Percentiles rank a stretch among this genome's conserved stretches.
Conservation (phyloP, 2,329 filamentous ascomycete genomes). For the Aspergillus spinulosporus region DNA sequence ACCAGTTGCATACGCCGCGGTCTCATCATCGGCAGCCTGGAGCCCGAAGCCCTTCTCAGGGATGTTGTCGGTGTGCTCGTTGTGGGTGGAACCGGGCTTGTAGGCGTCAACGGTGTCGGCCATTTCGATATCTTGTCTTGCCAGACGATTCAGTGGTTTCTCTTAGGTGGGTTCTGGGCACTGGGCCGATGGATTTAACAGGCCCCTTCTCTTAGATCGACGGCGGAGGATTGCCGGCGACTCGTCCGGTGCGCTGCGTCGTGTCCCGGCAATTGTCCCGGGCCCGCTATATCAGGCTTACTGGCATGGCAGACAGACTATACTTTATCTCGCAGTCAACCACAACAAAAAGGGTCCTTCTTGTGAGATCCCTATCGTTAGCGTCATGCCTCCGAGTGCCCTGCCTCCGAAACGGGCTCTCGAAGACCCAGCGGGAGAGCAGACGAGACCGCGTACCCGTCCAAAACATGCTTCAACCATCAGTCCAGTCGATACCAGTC, state of each 20-base stretch:
- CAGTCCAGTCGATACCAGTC: neutral
- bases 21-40: conserved; percentile 3
- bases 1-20: conserved; percentile 1
- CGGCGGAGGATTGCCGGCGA: neutral
- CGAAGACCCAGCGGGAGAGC: too few relatives aligned
- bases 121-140: neutral
- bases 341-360: too few relatives aligned
- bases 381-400: too few relatives aligned
- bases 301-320: too few relatives aligned
- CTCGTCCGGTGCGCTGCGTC: neutral
- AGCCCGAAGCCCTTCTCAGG: neutral
- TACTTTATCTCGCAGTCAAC: too few relatives aligned
- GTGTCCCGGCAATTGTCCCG: neutral
- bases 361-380: too few relatives aligned
- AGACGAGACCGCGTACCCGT: neutral
- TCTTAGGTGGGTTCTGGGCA: neutral
- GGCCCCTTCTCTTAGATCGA: too few relatives aligned
- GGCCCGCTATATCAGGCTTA: neutral
- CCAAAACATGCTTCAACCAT: neutral
- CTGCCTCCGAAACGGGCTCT: too few relatives aligned
- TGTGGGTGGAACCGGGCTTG: neutral
- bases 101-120: neutral
- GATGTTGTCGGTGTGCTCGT: neutral
- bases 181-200: neutral
- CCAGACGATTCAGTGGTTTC: neutral